phyloP scores from a whole-genome alignment of 2,329 filamentous ascomycete species.

The Didymella sp. region DNA sequence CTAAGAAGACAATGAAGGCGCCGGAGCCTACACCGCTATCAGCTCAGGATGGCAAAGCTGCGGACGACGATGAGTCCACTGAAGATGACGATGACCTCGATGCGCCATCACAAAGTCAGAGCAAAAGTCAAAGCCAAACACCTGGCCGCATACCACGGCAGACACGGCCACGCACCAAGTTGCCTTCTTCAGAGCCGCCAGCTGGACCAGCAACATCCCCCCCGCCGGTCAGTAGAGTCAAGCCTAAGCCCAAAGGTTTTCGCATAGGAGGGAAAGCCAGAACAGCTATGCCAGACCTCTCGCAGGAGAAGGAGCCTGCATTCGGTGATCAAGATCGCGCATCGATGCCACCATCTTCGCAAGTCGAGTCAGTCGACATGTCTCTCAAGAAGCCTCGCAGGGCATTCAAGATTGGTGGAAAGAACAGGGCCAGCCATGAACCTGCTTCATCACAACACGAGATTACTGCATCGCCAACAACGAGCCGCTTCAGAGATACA shows the following conservation, averaged over 20 bases:
- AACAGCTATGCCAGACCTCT: conserved; percentile 5
- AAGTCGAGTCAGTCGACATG: conserved; percentile 1
- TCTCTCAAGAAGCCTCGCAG: conserved; percentile 27
- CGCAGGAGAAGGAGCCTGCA: not conserved
- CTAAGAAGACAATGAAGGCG: not conserved
- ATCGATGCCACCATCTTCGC: conserved; percentile 11
- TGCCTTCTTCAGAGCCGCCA: conserved; percentile 13
- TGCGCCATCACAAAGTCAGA: conserved; percentile 33
- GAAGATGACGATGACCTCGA: conserved; percentile 53
- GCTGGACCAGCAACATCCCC: conserved; percentile 5
- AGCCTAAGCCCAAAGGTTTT: conserved; percentile 33
- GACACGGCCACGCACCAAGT: conserved; percentile 2
- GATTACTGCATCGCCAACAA: conserved; percentile 9
- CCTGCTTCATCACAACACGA: conserved; percentile 11
- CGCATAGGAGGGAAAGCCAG: conserved; percentile 40
- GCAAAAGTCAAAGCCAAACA: conserved; percentile 11
- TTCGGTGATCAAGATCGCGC: not conserved
- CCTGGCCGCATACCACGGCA: not conserved
- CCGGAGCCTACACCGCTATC: not conserved
- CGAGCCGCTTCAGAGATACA: conserved; percentile 8
- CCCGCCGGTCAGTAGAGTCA: conserved; percentile 14
- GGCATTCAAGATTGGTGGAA: conserved; percentile 46
- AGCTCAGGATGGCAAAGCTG: not conserved
- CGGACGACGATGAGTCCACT: conserved; percentile 30
- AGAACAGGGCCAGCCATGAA: conserved; percentile 22